A percentile compares a stretch with the other conserved stretches of the same genome.
These are phyloP conservation scores for Musa balbisiana DNA, from an alignment of 202 grass and related monocot genomes.

Conservation along the genomic window DNA sequence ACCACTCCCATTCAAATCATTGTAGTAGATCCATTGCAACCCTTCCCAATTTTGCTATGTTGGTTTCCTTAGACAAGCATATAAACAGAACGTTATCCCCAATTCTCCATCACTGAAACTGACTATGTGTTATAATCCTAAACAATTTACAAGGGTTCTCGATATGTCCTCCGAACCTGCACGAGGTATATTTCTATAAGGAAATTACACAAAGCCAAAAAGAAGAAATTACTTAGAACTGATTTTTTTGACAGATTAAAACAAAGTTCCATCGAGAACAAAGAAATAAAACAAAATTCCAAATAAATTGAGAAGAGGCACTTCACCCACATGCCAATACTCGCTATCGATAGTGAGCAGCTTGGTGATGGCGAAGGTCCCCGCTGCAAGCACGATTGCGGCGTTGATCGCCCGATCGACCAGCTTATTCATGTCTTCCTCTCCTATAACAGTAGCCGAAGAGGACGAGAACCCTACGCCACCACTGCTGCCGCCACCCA, in stretches of 20 bases:
- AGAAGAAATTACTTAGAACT: too few species aligned
- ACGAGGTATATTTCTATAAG: too few species aligned
- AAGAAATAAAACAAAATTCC: background rate
- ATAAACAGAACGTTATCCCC: too few species aligned
- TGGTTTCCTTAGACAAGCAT: too few species aligned
- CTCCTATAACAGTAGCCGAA: background rate
- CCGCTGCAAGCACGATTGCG: constrained; percentile 73
- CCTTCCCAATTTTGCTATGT: too few species aligned
- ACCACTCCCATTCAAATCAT: background rate
- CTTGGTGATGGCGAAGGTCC: constrained; percentile 86
- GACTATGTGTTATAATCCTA: too few species aligned
- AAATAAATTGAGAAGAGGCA: background rate
- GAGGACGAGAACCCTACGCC: constrained; percentile 7
- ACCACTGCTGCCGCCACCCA: constrained; percentile 20
- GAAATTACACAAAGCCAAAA: too few species aligned
- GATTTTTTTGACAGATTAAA: background rate
- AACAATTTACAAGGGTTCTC: too few species aligned
- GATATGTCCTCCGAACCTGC: too few species aligned
- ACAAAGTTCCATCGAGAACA: background rate
- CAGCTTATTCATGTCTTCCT: constrained; percentile 33
- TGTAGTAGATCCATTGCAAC: too few species aligned
- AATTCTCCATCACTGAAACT: too few species aligned
- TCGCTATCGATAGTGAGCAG: constrained; percentile 93
- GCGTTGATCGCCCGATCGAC: constrained; percentile 67
- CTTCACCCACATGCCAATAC: constrained; percentile 84